Evolutionary conservation across 169 alveolate genomes (phyloP).

Genomic region (Plasmodium knowlesi): DNA sequence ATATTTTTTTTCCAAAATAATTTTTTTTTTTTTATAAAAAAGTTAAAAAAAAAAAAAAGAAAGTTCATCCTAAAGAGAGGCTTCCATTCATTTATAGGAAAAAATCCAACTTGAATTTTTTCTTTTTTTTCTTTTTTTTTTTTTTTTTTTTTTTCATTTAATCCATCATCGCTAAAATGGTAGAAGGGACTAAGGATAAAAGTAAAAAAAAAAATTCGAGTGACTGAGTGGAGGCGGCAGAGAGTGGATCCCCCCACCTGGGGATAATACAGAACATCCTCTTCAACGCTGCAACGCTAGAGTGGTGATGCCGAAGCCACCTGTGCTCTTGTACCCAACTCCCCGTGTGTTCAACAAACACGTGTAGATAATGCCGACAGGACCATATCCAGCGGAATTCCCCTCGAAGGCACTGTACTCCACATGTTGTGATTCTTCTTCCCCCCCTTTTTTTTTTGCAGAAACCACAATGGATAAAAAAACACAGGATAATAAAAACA

Average conservation of each 20-base stretch:
- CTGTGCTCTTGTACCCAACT: neutral
- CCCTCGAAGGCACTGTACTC: neutral
- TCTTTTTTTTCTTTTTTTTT: neutral
- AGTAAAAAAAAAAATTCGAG: constrained; percentile 8
- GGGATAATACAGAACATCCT: neutral
- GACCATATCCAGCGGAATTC: neutral
- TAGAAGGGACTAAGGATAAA: constrained; percentile 26
- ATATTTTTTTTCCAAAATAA: neutral
- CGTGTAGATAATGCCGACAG: neutral
- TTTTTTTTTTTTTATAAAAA: neutral
- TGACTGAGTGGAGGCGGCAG: no score
- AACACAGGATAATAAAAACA: constrained; percentile 2
- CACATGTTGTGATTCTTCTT: neutral
- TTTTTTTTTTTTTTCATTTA: neutral
- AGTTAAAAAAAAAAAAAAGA: neutral
- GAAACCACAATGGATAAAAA: constrained; percentile 9
- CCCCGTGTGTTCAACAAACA: neutral
- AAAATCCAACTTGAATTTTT: neutral
- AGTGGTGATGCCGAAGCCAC: neutral
- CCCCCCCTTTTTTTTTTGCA: neutral
- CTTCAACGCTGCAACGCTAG: neutral
- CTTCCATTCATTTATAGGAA: neutral
- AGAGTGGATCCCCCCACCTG: neutral
- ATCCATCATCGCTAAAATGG: constrained; percentile 2
- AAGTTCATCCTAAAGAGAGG: neutral